phyloP scores from a whole-genome alignment of 306 rosid species.

The Ceratonia siliqua region DNA sequence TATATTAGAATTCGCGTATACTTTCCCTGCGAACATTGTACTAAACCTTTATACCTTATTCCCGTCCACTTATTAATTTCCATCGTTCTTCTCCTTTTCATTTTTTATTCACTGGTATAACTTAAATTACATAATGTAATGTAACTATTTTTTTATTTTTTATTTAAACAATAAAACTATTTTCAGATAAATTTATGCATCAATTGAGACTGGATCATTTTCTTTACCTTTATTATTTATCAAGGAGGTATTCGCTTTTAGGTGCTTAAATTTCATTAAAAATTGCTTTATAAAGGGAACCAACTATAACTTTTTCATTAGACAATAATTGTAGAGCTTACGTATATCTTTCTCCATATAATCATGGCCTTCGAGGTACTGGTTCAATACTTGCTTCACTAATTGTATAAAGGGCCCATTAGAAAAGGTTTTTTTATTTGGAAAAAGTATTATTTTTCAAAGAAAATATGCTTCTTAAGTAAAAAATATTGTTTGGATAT shows the following conservation, averaged over 20 bases:
- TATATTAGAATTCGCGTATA: conserved; percentile 32
- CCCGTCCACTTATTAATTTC: neutral
- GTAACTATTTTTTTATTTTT: no score
- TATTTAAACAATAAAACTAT: no score
- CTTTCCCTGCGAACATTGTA: conserved; percentile 36
- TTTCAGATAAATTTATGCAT: no score
- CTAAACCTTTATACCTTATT: conserved; percentile 42
- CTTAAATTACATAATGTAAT: neutral
- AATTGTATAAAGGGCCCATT: no score
- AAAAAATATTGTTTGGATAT: no score
- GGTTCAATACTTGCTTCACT: neutral
- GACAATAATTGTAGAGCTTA: neutral
- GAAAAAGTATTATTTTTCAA: no score
- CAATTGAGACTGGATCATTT: no score
- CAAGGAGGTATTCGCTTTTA: neutral
- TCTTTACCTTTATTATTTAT: neutral
- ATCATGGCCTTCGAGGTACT: neutral
- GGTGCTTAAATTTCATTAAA: neutral
- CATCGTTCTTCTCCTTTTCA: neutral
- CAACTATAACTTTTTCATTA: neutral
- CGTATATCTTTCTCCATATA: neutral
- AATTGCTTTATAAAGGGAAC: neutral
- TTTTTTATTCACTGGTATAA: neutral
- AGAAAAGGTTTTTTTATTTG: no score
- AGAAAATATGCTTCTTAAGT: no score